phyloP scores from a whole-genome alignment of 345 rosid genomes.

The Aegle marmelos region DNA sequence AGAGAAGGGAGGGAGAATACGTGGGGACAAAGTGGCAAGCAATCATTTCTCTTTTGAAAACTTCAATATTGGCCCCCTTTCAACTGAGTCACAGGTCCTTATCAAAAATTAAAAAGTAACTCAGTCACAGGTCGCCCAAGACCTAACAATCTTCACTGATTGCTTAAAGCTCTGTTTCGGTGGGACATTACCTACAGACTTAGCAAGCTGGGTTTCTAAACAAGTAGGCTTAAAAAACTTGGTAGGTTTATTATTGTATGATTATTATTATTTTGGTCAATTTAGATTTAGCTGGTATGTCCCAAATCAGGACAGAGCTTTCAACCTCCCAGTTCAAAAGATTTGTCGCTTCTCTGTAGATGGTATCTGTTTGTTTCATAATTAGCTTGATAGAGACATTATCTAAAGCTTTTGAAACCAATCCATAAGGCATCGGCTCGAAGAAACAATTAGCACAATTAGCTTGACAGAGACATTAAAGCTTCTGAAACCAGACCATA shows the following conservation, averaged over 20 bases:
- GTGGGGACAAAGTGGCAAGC: not conserved
- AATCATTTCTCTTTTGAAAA: constrained; percentile 10
- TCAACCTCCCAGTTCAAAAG: not conserved
- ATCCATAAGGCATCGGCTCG: not conserved
- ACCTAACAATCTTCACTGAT: not conserved
- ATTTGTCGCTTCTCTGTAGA: not conserved
- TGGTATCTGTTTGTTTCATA: not conserved
- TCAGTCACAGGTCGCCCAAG: not conserved
- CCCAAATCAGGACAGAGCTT: not conserved
- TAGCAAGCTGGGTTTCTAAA: not conserved
- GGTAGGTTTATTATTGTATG: no score
- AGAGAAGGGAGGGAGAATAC: not conserved
- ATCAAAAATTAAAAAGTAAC: no score
- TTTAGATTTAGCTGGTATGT: not conserved
- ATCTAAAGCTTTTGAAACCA: not conserved
- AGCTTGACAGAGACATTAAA: not conserved
- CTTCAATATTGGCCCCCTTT: not conserved
- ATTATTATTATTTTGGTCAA: not conserved
- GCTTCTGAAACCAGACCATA: not conserved
- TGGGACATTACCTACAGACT: not conserved
- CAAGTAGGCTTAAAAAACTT: not conserved
- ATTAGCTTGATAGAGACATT: not conserved
- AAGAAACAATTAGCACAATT: not conserved
- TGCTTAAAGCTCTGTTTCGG: not conserved
- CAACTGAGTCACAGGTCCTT: not conserved